Percentiles rank a stretch among this genome's conserved stretches.
Evolutionary conservation across 1,139 yeast genomes (phyloP).

Genomic region (Blastobotrys apis): DNA sequence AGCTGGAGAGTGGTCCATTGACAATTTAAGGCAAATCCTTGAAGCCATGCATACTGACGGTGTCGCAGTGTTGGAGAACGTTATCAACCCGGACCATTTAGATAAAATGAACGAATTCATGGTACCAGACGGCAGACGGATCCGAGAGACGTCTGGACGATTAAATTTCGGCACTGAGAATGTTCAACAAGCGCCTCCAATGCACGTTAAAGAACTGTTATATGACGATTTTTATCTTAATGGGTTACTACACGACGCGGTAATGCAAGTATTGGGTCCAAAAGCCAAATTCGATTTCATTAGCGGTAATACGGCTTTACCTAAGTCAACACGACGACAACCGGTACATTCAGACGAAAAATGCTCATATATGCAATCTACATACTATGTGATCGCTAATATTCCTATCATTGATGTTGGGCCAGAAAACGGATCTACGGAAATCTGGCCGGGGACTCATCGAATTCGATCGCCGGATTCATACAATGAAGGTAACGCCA

Average conservation of each 20-base stretch:
- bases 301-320: constrained; percentile 24
- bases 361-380: constrained; percentile 9
- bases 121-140: constrained; percentile 18
- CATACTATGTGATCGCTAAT: constrained; percentile 15
- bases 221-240: constrained; percentile 21
- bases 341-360: constrained; percentile 18
- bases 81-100: constrained; percentile 20
- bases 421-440: constrained; percentile 15
- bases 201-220: constrained; percentile 15
- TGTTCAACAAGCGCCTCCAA: constrained; percentile 24
- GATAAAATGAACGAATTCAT: constrained; percentile 20
- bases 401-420: constrained; percentile 14
- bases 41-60: constrained; percentile 23
- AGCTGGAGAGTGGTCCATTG: constrained; percentile 19
- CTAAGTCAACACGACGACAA: constrained; percentile 16
- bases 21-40: constrained; percentile 18
- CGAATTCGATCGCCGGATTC: constrained; percentile 4
- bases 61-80: constrained; percentile 18
- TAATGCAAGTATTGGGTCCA: constrained; percentile 21
- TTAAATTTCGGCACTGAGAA: constrained; percentile 23
- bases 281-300: constrained; percentile 20
- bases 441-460: constrained; percentile 19
- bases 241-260: constrained; percentile 18
- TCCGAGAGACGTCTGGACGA: constrained; percentile 13
- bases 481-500: not conserved